Evolutionary conservation across 441 rosid species (phyloP), one percentile per base, ranked within the genome.

Genomic region (Omphalea diandra): DNA sequence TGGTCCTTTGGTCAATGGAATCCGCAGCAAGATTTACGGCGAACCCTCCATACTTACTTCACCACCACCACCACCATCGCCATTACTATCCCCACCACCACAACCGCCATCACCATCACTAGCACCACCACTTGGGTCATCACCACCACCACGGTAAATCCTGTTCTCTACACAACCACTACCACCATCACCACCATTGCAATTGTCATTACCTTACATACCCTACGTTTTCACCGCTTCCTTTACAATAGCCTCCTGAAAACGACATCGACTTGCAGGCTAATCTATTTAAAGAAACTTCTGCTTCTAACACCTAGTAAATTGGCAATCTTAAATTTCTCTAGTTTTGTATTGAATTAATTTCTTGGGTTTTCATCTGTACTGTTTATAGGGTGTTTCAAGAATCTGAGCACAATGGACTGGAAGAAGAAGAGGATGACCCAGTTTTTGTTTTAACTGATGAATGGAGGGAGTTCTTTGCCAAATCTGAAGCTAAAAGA

Each of bases 401-500:
- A 72, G 85, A 82, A 73, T 71, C 79, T 32, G 80, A 70, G 24
- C 46, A 63, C 20, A 73, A 63, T 61, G 82, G 15, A 47, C 35
- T 61, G 11, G 82, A 63, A 50, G 75, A 75, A n/a, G 82, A 70
- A 2, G 84, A 83, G 1, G 86, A 79, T 1, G 89, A 84, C 33
- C 85, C 86, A 6, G 49, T 84, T 38, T 87, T 87, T 61, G 90
- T 85, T 63, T 66, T 85, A 44, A 87, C 90, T 0, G 90, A 85
- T 73, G 92, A 87, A 72, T 85, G 90, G 92, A 84, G 69, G 70
- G 89, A 87, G 36, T 84, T 82, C 73, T 87, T 85, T 53, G 89
- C 85, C 9, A 81, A 70, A 80, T 87, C 92, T 22, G 92, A 87
- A 73, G 92, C 88, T 17, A 85, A 72, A 75, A 82, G 89, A 73